A percentile compares a stretch with the other conserved stretches of the same genome.
These are phyloP conservation scores for Tympanopsis confertula DNA, from an alignment of 2,329 filamentous ascomycete genomes.

Conservation along the genomic window DNA sequence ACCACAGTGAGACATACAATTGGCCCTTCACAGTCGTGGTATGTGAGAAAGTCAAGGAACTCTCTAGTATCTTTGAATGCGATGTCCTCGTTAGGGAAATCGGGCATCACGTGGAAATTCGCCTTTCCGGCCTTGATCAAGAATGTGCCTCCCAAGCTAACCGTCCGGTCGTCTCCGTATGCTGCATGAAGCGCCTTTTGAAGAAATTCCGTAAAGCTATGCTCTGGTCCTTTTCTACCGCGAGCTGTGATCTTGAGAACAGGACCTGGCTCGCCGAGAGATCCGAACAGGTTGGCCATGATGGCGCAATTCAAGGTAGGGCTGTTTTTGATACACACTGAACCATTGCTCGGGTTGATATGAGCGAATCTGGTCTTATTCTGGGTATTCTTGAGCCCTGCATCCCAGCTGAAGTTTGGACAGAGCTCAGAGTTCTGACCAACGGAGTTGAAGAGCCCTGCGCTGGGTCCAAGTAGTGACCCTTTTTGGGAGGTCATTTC, in stretches of 20 bases:
- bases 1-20: slow-evolving; percentile 26
- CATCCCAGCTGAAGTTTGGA: slow-evolving; percentile 21
- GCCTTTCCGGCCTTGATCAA: slow-evolving; percentile 21
- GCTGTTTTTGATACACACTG: slow-evolving; percentile 9
- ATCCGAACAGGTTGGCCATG: slow-evolving; percentile 30
- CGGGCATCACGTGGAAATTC: slow-evolving; percentile 30
- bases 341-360: slow-evolving; percentile 8
- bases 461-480: slow-evolving; percentile 25
- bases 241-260: slow-evolving; percentile 22
- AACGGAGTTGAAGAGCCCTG: slow-evolving; percentile 26
- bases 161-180: slow-evolving; percentile 17
- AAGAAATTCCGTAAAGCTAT: slow-evolving; percentile 20
- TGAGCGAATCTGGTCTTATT: slow-evolving; percentile 17
- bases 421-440: slow-evolving; percentile 29
- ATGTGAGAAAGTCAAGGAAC: slow-evolving; percentile 25
- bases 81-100: slow-evolving; percentile 19
- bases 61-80: slow-evolving; percentile 15
- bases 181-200: slow-evolving; percentile 12
- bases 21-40: slow-evolving; percentile 20
- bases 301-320: slow-evolving; percentile 20
- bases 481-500: slow-evolving; percentile 18
- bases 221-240: slow-evolving; percentile 11
- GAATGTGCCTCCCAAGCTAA: slow-evolving; percentile 28
- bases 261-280: slow-evolving; percentile 15
- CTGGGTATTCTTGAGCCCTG: slow-evolving; percentile 7